Evolutionary conservation across 2,329 filamentous ascomycete genomes (phyloP), one percentile per base, ranked within the genome.

Genomic region (Zasmidium citrigriseum): DNA sequence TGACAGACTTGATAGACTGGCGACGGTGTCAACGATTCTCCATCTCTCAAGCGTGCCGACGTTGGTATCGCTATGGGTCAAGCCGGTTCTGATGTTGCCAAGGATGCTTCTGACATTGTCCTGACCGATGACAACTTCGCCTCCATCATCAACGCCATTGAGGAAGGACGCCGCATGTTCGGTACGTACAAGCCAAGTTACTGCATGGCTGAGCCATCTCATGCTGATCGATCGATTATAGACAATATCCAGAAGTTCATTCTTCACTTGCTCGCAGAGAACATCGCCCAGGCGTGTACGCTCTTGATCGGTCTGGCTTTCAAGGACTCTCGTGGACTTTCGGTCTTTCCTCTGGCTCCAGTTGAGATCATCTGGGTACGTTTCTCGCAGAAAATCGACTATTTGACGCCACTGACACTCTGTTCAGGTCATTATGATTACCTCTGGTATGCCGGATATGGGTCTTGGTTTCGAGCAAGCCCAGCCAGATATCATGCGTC

Each of bases 171-270:
- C 25, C 72, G 75, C 93, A 91, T 93, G 81, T 93, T 93, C 71
- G n/a, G n/a, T n/a, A n/a, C n/a, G n/a, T n/a, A n/a, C n/a, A n/a
- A n/a, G n/a, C n/a, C n/a, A n/a, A n/a, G n/a, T n/a, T n/a, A n/a
- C n/a, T n/a, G n/a, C n/a, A n/a, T n/a, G n/a, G n/a, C n/a, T n/a
- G n/a, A n/a, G n/a, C n/a, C n/a, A n/a, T n/a, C n/a, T n/a, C n/a
- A n/a, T n/a, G n/a, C n/a, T n/a, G n/a, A n/a, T n/a, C n/a, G n/a
- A n/a, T n/a, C n/a, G n/a, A n/a, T n/a, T n/a, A n/a, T n/a, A n/a
- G 89, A 93, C 75, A 95, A 95, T 69, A 92, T 95, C 63, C 89
- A 95, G 69, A 93, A 93, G 68, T 95, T 95, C 69, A 87, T 95
- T 46, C 81, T 95, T 44, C 67, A 98, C 91, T 0, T 99, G 96